These are phyloP conservation scores for Hyphodiscus hymeniophilus DNA, from an alignment of 495 filamentous ascomycete genomes.

Conservation along the genomic window DNA sequence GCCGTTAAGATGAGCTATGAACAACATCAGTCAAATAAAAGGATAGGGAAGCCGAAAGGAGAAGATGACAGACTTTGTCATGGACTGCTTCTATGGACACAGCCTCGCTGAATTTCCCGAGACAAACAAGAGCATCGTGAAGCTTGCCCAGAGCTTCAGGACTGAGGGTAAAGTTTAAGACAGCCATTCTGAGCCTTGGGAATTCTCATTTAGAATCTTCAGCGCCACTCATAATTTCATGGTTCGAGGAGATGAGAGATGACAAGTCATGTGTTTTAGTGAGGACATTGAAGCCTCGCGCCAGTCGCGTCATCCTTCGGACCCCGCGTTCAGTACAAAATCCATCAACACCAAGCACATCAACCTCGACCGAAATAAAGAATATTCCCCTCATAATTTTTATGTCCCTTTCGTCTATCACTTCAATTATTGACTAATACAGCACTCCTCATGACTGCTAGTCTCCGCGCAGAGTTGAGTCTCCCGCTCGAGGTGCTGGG, in stretches of 20 bases:
- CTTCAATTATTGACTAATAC: constrained; percentile 4
- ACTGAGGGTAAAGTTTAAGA: constrained; percentile 69
- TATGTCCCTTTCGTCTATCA: neutral
- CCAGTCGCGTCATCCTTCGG: neutral
- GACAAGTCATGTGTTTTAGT: neutral
- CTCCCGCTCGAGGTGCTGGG: too few relatives aligned
- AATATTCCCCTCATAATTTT: neutral
- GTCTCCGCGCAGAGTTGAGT: constrained; percentile 47
- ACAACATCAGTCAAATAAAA: constrained; percentile 5
- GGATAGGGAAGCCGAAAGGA: neutral
- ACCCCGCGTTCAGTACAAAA: constrained; percentile 7
- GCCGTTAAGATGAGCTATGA: constrained; percentile 69
- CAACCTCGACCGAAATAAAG: neutral
- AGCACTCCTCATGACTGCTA: constrained; percentile 4
- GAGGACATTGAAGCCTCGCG: neutral
- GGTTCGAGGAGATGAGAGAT: neutral
- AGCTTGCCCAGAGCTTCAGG: constrained; percentile 65
- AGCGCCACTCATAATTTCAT: neutral
- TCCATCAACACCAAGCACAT: neutral
- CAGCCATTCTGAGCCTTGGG: constrained; percentile 44
- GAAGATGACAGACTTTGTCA: constrained; percentile 53
- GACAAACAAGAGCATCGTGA: constrained; percentile 77
- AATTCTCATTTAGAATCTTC: too few relatives aligned
- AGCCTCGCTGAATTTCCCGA: constrained; percentile 86
- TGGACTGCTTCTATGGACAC: constrained; percentile 77